These are phyloP conservation scores for Volvariella surrecta DNA, from an alignment of 1,284 basidiomycete species.

Conservation along the genomic window DNA sequence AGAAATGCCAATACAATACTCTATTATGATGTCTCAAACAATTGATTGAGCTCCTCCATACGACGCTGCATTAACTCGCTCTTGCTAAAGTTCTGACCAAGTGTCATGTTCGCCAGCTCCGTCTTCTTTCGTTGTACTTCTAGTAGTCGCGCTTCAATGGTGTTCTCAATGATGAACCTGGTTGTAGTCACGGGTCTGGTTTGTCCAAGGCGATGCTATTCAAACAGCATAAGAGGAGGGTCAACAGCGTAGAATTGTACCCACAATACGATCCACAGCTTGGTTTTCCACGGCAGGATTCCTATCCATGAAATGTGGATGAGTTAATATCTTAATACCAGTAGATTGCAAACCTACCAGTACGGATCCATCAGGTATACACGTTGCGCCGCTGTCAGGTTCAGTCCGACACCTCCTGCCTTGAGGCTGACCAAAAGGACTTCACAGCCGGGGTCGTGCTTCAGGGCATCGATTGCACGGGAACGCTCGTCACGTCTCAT, in stretches of 20 bases:
- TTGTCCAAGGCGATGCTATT: conserved; percentile 87
- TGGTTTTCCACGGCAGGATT: conserved; percentile 97
- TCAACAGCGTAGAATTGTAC: conserved; percentile 23
- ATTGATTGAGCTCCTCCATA: conserved; percentile 71
- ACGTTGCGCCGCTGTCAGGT: conserved; percentile 86
- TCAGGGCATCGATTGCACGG: conserved; percentile 84
- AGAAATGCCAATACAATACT: conserved; percentile 14
- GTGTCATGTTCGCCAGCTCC: conserved; percentile 84
- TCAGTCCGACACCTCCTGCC: conserved; percentile 95
- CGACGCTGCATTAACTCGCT: conserved; percentile 77
- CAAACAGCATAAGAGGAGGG: conserved; percentile 10
- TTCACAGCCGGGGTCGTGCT: conserved; percentile 78
- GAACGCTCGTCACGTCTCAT: conserved; percentile 95
- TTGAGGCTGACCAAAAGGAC: conserved; percentile 93
- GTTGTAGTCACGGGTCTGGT: conserved; percentile 85
- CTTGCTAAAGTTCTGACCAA: conserved; percentile 76
- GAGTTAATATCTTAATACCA: neutral
- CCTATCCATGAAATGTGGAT: conserved; percentile 39
- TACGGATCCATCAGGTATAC: conserved; percentile 96
- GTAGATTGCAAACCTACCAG: conserved; percentile 45
- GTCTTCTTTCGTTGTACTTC: conserved; percentile 95
- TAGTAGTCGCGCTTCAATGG: conserved; percentile 84
- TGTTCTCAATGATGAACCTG: conserved; percentile 88
- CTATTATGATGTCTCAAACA: conserved; percentile 40
- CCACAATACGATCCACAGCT: conserved; percentile 82